Evolutionary conservation across 441 rosid species (phyloP).

Genomic region (Metrosideros polymorpha): DNA sequence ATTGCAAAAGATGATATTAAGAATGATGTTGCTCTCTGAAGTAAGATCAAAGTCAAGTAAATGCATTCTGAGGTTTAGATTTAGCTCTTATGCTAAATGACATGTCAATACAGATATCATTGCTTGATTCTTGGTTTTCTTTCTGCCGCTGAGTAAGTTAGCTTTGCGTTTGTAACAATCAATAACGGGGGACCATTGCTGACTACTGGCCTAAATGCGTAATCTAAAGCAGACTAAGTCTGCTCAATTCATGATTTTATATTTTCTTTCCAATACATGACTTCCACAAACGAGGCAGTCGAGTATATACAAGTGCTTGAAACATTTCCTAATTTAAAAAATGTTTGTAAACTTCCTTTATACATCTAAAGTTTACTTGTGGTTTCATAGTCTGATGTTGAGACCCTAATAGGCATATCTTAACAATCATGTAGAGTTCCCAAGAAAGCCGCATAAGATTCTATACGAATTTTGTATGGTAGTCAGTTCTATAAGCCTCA

Average conservation of each 20-base stretch:
- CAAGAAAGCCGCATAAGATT: background rate
- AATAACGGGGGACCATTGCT: background rate
- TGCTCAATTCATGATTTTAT: background rate
- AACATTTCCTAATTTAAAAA: background rate
- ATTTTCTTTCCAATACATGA: background rate
- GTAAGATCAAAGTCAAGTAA: background rate
- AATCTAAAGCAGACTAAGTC: background rate
- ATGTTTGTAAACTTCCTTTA: background rate
- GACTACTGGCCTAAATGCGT: background rate
- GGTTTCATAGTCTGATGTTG: background rate
- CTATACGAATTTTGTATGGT: background rate
- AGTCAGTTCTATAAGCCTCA: background rate
- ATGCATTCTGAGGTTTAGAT: background rate
- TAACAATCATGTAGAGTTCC: background rate
- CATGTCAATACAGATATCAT: background rate
- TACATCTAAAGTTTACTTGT: background rate
- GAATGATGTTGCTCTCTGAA: background rate
- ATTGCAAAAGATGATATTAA: background rate
- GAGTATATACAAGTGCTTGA: background rate
- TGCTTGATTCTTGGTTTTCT: background rate
- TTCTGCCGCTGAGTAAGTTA: background rate
- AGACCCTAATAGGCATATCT: background rate
- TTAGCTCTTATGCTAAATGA: background rate
- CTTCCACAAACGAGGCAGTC: background rate
- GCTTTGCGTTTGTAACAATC: background rate